These are phyloP conservation scores for Piper longum DNA, from an alignment of 164 flowering plant species.

Conservation along the genomic window DNA sequence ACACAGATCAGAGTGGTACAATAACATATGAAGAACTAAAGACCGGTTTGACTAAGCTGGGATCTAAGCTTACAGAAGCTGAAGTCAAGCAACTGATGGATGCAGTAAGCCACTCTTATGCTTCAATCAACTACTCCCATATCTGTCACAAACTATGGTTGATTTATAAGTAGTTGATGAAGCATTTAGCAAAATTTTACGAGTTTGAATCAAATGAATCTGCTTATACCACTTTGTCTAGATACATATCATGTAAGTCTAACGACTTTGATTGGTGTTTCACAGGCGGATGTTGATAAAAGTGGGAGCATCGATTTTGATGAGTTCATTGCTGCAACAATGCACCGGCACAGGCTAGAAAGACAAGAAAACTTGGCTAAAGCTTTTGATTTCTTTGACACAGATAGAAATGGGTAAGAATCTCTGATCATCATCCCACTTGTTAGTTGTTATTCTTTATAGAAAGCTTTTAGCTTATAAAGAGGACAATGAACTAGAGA, in stretches of 20 bases:
- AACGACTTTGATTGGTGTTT: background rate
- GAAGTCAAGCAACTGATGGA: slow-evolving; percentile 66
- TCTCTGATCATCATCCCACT: background rate
- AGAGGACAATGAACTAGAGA: too few relatives aligned
- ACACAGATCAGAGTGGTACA: slow-evolving; percentile 77
- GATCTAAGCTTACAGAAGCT: slow-evolving; percentile 66
- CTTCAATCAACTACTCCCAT: background rate
- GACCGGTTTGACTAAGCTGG: slow-evolving; percentile 59
- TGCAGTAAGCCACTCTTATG: slow-evolving; percentile 40
- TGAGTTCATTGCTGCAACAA: slow-evolving; percentile 83
- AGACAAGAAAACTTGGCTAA: slow-evolving; percentile 58
- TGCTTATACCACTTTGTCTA: too few relatives aligned
- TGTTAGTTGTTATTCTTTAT: too few relatives aligned
- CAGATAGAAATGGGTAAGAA: slow-evolving; percentile 70
- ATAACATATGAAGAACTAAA: slow-evolving; percentile 85
- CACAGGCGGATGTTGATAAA: slow-evolving; percentile 83
- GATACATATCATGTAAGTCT: too few relatives aligned
- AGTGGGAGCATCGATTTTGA: slow-evolving; percentile 70
- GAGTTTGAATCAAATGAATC: too few relatives aligned
- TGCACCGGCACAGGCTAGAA: slow-evolving; percentile 82
- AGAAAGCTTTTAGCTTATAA: too few relatives aligned
- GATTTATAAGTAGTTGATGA: too few relatives aligned
- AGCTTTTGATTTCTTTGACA: slow-evolving; percentile 76
- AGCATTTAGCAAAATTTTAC: too few relatives aligned
- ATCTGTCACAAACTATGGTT: background rate